Conservation (phyloP, 192 early-diverging fungal species). For the Coemansia sp. region DNA sequence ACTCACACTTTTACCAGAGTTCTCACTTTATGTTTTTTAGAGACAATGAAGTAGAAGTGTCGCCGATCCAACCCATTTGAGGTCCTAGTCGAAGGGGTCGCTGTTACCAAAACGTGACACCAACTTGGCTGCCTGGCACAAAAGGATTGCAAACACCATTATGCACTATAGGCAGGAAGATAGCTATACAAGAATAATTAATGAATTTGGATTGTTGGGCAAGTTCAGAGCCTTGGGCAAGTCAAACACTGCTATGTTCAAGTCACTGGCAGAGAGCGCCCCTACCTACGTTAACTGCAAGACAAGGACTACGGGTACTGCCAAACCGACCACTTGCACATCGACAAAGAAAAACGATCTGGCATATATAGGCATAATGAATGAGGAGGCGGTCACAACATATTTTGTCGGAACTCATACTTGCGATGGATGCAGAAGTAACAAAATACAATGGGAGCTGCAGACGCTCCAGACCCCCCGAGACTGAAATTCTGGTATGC, state of each 20-base stretch:
- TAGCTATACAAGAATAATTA: neutral
- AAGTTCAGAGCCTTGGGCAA: neutral
- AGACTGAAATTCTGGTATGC: neutral
- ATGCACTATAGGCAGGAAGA: neutral
- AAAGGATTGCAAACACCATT: no score
- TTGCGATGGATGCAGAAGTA: neutral
- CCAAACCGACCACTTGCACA: neutral
- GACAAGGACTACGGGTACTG: neutral
- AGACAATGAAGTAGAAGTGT: no score
- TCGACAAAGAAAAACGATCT: neutral
- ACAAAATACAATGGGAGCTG: neutral
- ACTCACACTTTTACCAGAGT: no score
- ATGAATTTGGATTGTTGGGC: neutral
- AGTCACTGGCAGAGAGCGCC: neutral
- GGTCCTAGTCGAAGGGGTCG: no score
- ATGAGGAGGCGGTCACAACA: neutral
- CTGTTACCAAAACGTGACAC: no score
- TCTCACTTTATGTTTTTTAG: no score
- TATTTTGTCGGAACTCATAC: neutral
- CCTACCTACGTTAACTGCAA: neutral
- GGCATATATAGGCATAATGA: neutral
- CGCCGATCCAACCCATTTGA: no score
- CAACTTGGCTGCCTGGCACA: no score
- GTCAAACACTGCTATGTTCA: neutral
- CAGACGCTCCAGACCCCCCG: neutral